Base-by-base conservation (phyloP, 2,329 filamentous ascomycete species). In the Talaromyces sp. region DNA sequence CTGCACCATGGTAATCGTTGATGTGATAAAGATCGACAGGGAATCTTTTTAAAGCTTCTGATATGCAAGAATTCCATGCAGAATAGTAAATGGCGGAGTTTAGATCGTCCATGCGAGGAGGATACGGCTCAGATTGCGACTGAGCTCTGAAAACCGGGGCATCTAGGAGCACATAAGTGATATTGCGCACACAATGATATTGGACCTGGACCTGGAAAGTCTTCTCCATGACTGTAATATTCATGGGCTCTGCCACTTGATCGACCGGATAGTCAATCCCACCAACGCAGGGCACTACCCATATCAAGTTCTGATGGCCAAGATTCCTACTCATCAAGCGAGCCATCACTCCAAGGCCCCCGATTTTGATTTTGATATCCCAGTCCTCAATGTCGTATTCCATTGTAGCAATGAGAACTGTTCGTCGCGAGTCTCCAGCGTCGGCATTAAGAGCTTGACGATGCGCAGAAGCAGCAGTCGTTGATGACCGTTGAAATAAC, bases 311-410 rank as follows among this genome's bases (percentile, higher is more conserved):
- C 65, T 85, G 80, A 65, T 87, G 84, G 2, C 79, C 74, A 7
- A 87, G 77, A 55, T 83, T 82, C 66, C 84, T 83, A 35, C 82
- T 82, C 84, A 87, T 87, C 3, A 87, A 74, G 64, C 84, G 82
- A 21, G 85, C 83, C 84, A 87, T 87, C 62, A 86, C 84, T 70
- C 85, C 85, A 3, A 87, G 77, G 63, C 85, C 85, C 63, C 85
- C 85, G 59, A 87, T 87, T 74, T 87, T 87, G 73, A 87, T 83
- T 72, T 86, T 87, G 74, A 87, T 84, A 26, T 72, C 77, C 82
- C 85, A 87, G 67, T 87, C 85, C 59, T 84, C 82, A 62, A 87
- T 87, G 64, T 86, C 83, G 72, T 87, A 87, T 70, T 87, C 85
- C 82, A 87, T 86, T 9, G 85, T 87, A 14, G 83, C 85, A 58